These are phyloP conservation scores for Neopestalotiopsis clavispora DNA, from an alignment of 2,329 filamentous ascomycete species.

Conservation along the genomic window DNA sequence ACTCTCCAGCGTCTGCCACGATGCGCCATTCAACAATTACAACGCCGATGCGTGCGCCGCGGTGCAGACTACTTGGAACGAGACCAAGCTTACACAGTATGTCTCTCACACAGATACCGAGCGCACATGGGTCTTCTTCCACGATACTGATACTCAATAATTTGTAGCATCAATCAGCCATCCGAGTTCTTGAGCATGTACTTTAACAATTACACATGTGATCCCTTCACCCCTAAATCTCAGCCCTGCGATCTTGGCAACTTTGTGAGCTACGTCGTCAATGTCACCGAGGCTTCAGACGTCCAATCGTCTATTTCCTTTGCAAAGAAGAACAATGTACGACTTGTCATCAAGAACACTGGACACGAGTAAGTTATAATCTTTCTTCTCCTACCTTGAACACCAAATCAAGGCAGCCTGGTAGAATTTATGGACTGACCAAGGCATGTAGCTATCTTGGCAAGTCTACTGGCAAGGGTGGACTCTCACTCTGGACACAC, in stretches of 20 bases:
- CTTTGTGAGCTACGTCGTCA: constrained; percentile 28
- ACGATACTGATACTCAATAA: too few relatives aligned
- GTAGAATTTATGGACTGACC: neutral
- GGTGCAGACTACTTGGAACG: too few relatives aligned
- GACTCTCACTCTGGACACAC: constrained; percentile 52
- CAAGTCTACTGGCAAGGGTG: constrained; percentile 55
- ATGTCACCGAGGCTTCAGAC: constrained; percentile 26
- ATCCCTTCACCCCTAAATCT: neutral
- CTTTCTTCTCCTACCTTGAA: neutral
- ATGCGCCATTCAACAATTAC: neutral
- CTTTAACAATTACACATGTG: constrained; percentile 14
- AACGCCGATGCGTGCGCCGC: too few relatives aligned
- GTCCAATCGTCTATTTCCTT: constrained; percentile 36
- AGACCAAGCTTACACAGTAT: constrained; percentile 1
- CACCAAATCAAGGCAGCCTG: neutral
- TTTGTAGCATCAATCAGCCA: too few relatives aligned
- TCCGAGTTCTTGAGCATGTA: neutral
- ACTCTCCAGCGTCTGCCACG: neutral
- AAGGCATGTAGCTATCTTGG: constrained; percentile 39
- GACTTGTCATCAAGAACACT: constrained; percentile 52
- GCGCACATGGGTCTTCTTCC: too few relatives aligned
- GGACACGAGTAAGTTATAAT: constrained; percentile 45
- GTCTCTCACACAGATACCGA: neutral
- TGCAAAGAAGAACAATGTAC: constrained; percentile 43
- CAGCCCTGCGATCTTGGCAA: constrained; percentile 15